Evolutionary conservation across 176 grass and related monocot genomes (phyloP), one percentile per base, ranked within the genome.

Genomic region (Hsuehochloa calcarea): DNA sequence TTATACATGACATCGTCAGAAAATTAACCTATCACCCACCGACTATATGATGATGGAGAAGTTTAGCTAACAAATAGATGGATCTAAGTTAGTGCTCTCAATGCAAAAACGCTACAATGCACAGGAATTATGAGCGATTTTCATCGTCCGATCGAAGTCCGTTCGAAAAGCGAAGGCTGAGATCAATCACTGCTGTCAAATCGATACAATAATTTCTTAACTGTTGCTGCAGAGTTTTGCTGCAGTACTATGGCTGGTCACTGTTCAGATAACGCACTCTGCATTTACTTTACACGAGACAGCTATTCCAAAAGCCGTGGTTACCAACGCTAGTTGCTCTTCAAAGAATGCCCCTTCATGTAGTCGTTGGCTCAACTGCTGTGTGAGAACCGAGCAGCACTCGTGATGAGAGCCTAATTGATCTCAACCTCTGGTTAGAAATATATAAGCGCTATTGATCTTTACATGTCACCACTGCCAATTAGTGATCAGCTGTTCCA

Each of bases 271-370:
- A 29, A 29, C 29, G 1, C 29, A 29, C 29, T 1, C 1, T 29
- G 0, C 29, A 29, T 29, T 29, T 29, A 80, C 78, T 94, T 94
- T 92, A 94, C 90, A 88, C 38, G 79, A 87, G 69, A 83, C 73
- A 58, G 51, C 25, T 62, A 75, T 75, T 84, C 65, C 81, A 83
- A 85, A 89, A 62, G 85, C 79, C 81, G 76, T 62, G 27, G 85
- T 82, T 72, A 80, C 80, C 64, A 44, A 71, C 82, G 52, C 75
- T 81, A 87, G 23, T 77, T 84, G 84, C 67, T 75, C 63, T 70
- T 49, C 72, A 81, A 69, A 82, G 72, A 81, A 59, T 85, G 37
- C 63, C 70, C 14, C 77, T 69, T 56, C 50, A 68, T 74, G 69
- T 31, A 86, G 44, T 59, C 31, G n/a, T 39, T 74, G 50, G 50